Conservation (phyloP, 345 rosid species). For the Excoecaria cochinchinensis region DNA sequence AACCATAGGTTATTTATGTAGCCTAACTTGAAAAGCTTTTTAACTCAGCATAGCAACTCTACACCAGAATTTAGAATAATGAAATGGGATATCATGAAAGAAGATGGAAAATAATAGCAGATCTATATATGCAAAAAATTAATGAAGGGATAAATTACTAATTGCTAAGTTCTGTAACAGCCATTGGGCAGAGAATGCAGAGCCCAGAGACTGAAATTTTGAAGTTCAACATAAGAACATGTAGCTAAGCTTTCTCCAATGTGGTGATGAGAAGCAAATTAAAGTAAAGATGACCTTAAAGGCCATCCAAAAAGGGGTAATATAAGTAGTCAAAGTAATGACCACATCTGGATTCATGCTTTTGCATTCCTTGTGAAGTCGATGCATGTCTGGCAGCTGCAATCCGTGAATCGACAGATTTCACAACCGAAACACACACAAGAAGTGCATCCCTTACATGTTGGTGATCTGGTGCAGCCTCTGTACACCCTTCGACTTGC, state of each 20-base stretch:
- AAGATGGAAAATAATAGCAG: not conserved
- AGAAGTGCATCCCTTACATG: conserved; percentile 95
- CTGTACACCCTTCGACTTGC: conserved; percentile 82
- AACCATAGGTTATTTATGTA: too few relatives aligned
- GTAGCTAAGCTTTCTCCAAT: conserved; percentile 8
- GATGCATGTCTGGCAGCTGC: conserved; percentile 91
- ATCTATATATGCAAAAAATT: not conserved
- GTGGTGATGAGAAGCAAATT: not conserved
- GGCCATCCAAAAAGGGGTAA: conserved; percentile 8
- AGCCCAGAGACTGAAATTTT: conserved; percentile 24
- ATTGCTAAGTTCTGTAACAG: conserved; percentile 19
- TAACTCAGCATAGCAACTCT: not conserved
- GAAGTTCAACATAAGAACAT: conserved; percentile 14
- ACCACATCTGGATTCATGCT: conserved; percentile 28
- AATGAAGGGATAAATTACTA: conserved; percentile 25
- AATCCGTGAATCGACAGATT: conserved; percentile 80
- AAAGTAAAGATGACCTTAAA: conserved; percentile 16
- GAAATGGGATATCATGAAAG: not conserved
- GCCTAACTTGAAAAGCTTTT: not conserved
- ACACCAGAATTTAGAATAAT: not conserved
- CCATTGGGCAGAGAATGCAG: conserved; percentile 20
- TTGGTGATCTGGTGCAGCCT: conserved; percentile 75
- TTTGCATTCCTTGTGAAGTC: conserved; percentile 76
- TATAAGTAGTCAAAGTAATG: not conserved
- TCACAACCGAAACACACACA: conserved; percentile 96